These are phyloP conservation scores for Termitomyces sp. DNA, from an alignment of 768 basidiomycete species.

Conservation along the genomic window DNA sequence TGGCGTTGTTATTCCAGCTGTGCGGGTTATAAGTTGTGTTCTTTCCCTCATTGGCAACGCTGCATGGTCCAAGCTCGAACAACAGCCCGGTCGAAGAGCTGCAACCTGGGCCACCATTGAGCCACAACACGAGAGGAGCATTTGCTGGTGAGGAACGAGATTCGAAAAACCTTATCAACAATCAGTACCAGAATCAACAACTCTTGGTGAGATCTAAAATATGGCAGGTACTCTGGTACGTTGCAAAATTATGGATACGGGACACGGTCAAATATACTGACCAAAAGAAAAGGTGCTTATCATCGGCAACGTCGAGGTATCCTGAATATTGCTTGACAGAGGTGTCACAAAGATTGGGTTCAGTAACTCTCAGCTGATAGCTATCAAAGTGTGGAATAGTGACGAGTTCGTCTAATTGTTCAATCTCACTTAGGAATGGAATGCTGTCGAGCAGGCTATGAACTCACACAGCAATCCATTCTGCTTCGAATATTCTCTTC, in stretches of 20 bases:
- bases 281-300: conserved; percentile 89
- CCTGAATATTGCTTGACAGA: conserved; percentile 79
- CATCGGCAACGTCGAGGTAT: conserved; percentile 75
- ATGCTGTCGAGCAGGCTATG: background rate
- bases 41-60: conserved; percentile 59
- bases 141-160: conserved; percentile 64
- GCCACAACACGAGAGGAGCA: conserved; percentile 86
- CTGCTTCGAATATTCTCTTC: conserved; percentile 64
- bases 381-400: conserved; percentile 43
- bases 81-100: conserved; percentile 80
- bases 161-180: conserved; percentile 75
- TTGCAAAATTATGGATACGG: background rate
- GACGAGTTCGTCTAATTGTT: conserved; percentile 55
- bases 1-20: conserved; percentile 83
- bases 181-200: background rate
- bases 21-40: conserved; percentile 70
- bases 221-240: background rate
- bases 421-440: background rate
- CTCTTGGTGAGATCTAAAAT: too few species aligned
- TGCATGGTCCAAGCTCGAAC: conserved; percentile 91
- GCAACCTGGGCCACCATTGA: conserved; percentile 78
- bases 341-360: conserved; percentile 73
- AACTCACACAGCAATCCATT: conserved; percentile 67
- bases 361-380: conserved; percentile 57
- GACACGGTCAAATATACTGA: conserved; percentile 22